Conservation (phyloP, 1,284 basidiomycete genomes). For the Prillingera fragicola region DNA sequence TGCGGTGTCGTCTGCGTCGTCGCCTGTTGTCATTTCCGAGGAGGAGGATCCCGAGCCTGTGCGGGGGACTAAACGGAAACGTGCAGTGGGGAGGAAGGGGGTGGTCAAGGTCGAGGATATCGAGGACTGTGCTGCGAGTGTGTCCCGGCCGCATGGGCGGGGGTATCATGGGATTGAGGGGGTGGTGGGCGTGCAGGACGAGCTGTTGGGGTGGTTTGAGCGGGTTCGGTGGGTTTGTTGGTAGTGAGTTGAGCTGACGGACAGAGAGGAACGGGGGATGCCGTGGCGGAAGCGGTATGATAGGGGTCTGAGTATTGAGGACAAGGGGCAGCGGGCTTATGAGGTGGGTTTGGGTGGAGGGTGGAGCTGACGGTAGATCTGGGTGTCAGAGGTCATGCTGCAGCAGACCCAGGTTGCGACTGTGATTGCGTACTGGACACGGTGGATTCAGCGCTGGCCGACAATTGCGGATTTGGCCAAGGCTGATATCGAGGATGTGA, state of each 20-base stretch:
- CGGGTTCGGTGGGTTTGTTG: slow-evolving; percentile 32
- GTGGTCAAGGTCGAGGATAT: slow-evolving; percentile 5
- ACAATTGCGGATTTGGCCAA: slow-evolving; percentile 71
- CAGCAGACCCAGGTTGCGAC: slow-evolving; percentile 87
- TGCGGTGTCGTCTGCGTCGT: background rate
- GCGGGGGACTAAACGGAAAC: slow-evolving; percentile 8
- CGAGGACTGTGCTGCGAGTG: slow-evolving; percentile 9
- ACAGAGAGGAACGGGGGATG: slow-evolving; percentile 45
- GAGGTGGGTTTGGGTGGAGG: slow-evolving; percentile 32
- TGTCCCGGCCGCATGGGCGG: slow-evolving; percentile 23
- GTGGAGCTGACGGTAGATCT: slow-evolving; percentile 2
- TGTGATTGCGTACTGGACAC: slow-evolving; percentile 81
- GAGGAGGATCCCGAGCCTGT: background rate
- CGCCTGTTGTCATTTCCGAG: background rate
- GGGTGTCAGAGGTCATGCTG: slow-evolving; percentile 86
- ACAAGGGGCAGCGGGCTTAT: slow-evolving; percentile 47
- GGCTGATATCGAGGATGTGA: slow-evolving; percentile 74
- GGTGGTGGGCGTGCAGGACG: slow-evolving; percentile 23
- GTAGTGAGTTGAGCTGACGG: background rate
- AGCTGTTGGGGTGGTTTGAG: slow-evolving; percentile 45
- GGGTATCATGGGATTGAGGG: slow-evolving; percentile 28
- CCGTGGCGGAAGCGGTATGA: slow-evolving; percentile 47
- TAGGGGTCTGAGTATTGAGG: slow-evolving; percentile 21
- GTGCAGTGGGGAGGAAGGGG: background rate
- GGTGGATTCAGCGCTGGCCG: slow-evolving; percentile 79